phyloP scores from a whole-genome alignment of 371 early-diverging fungal species.

The Circinella umbellata region DNA sequence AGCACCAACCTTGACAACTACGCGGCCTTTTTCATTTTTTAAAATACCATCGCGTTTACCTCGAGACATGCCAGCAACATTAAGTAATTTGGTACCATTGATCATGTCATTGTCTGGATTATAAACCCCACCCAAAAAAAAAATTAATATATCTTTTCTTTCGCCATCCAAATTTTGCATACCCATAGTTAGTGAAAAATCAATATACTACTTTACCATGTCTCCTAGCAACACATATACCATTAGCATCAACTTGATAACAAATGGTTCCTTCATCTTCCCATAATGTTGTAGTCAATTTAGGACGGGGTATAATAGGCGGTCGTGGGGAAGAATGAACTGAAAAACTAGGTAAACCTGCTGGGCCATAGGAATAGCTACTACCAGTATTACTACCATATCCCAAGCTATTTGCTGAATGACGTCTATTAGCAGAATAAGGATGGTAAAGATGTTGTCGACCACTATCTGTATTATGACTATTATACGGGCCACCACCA shows the following conservation, averaged over 20 bases:
- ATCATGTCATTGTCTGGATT: constrained; percentile 77
- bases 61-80: constrained; percentile 87
- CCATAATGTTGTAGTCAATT: constrained; percentile 79
- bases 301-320: constrained; percentile 46
- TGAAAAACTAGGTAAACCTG: constrained; percentile 18
- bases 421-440: constrained; percentile 12
- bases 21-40: constrained; percentile 83
- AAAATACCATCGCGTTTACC: constrained; percentile 88
- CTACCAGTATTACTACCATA: constrained; percentile 6
- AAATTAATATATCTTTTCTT: neutral
- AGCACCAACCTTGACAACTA: constrained; percentile 86
- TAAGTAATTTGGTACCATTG: constrained; percentile 85
- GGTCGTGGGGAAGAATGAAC: constrained; percentile 4
- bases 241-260: constrained; percentile 79
- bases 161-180: neutral
- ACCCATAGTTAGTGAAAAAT: neutral
- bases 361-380: constrained; percentile 3
- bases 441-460: constrained; percentile 21
- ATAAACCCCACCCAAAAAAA: constrained; percentile 5
- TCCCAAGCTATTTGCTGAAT: constrained; percentile 16
- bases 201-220: constrained; percentile 55
- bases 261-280: constrained; percentile 83
- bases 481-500: neutral
- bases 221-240: constrained; percentile 80
- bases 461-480: neutral